Evolutionary conservation across 202 grass and related monocot species (phyloP).

Genomic region (Musa balbisiana): DNA sequence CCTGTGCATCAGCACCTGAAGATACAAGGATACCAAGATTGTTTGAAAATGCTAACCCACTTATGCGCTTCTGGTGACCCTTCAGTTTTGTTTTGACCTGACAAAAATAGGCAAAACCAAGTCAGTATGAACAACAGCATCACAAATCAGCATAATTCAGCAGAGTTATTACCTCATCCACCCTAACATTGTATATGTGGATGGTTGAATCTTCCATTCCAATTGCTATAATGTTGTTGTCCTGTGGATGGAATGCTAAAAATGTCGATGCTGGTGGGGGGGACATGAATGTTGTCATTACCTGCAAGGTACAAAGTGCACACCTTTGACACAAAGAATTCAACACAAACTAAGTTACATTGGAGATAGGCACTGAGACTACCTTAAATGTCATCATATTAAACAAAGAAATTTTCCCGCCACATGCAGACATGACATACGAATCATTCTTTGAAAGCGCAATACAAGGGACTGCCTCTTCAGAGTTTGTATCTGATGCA

Average conservation of each 20-base stretch:
- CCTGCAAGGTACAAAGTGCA: slow-evolving; percentile 34
- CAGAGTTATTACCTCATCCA: slow-evolving; percentile 64
- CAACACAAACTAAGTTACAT: background rate
- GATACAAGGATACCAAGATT: slow-evolving; percentile 67
- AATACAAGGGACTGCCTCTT: slow-evolving; percentile 79
- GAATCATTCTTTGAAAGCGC: slow-evolving; percentile 96
- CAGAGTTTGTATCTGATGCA: slow-evolving; percentile 45
- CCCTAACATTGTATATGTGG: slow-evolving; percentile 97
- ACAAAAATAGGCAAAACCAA: slow-evolving; percentile 12
- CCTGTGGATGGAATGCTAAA: slow-evolving; percentile 92
- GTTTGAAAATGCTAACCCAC: slow-evolving; percentile 78
- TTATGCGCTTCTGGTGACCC: slow-evolving; percentile 93
- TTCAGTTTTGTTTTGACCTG: slow-evolving; percentile 89
- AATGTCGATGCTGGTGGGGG: slow-evolving; percentile 84
- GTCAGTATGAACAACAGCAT: slow-evolving; percentile 1
- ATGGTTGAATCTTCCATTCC: slow-evolving; percentile 99
- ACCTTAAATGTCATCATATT: slow-evolving; percentile 99
- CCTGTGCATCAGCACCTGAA: slow-evolving; percentile 95
- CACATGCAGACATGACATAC: slow-evolving; percentile 97
- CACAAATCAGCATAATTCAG: background rate
- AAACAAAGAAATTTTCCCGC: slow-evolving; percentile 93
- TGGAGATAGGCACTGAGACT: slow-evolving; percentile 4
- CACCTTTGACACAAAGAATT: background rate
- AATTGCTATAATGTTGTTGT: slow-evolving; percentile 97
- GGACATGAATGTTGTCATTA: slow-evolving; percentile 97